Conservation (phyloP, 257 asterid genomes). For the Solanum commersonii region DNA sequence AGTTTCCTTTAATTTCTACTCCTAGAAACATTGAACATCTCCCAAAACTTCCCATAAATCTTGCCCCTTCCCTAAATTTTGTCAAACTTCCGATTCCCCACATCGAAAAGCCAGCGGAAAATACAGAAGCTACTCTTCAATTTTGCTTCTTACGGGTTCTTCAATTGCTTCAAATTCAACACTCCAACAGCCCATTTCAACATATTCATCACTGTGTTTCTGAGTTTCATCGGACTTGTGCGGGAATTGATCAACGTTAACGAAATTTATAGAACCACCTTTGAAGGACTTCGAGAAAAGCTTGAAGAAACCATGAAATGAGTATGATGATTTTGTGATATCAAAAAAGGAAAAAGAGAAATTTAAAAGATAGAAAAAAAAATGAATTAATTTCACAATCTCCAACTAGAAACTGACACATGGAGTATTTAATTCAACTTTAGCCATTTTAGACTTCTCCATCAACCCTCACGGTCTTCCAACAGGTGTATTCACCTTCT, state of each 20-base stretch:
- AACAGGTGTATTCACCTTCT: background rate
- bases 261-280: background rate
- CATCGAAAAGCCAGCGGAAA: background rate
- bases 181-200: background rate
- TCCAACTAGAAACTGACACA: background rate
- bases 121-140: background rate
- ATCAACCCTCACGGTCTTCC: background rate
- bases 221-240: background rate
- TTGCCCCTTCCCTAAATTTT: background rate
- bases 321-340: too few species aligned
- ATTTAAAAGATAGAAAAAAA: too few species aligned
- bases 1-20: background rate
- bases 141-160: background rate
- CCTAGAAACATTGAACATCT: background rate
- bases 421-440: background rate
- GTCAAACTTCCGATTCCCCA: background rate
- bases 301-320: background rate
- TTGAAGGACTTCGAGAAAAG: background rate
- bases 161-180: background rate
- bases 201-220: background rate
- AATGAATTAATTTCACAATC: background rate
- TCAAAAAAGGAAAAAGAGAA: too few species aligned
- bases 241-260: background rate
- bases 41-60: background rate
- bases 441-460: background rate